Evolutionary conservation across 2,329 filamentous ascomycete species (phyloP).

Genomic region (Alternaria arbusti): DNA sequence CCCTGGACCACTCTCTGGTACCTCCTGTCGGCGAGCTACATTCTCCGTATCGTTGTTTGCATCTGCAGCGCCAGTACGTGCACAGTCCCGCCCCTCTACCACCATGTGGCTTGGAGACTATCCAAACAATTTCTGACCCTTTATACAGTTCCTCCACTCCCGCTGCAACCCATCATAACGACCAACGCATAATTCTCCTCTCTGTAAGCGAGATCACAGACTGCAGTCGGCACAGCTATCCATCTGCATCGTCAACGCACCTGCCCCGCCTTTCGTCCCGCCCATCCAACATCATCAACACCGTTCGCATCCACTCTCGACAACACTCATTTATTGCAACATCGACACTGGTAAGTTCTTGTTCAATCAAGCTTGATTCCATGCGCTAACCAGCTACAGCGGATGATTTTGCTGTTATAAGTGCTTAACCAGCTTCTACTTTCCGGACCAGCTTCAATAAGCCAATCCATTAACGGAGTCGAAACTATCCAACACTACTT

Average conservation of each 20-base stretch:
- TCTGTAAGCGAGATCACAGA: slow-evolving; percentile 8
- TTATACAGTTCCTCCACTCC: slow-evolving; percentile 4
- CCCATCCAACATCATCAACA: slow-evolving; percentile 3
- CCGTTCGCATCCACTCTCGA: background rate
- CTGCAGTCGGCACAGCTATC: slow-evolving; percentile 6
- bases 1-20: slow-evolving; percentile 27
- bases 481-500: background rate
- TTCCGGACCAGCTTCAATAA: background rate
- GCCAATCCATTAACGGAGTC: slow-evolving; percentile 7
- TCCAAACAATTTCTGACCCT: slow-evolving; percentile 6
- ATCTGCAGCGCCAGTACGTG: slow-evolving; percentile 22
- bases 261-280: slow-evolving; percentile 16
- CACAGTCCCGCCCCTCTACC: slow-evolving; percentile 11
- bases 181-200: slow-evolving; percentile 1
- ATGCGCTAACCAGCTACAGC: background rate
- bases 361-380: background rate
- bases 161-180: slow-evolving; percentile 7
- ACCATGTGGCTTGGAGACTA: slow-evolving; percentile 4
- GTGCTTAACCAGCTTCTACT: background rate
- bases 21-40: slow-evolving; percentile 19
- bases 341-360: slow-evolving; percentile 6
- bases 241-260: slow-evolving; percentile 10
- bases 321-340: background rate
- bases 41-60: slow-evolving; percentile 18
- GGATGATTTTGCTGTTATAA: background rate